phyloP scores from a whole-genome alignment of 1,139 yeast genomes.

The Debaryomyces nepalensis region DNA sequence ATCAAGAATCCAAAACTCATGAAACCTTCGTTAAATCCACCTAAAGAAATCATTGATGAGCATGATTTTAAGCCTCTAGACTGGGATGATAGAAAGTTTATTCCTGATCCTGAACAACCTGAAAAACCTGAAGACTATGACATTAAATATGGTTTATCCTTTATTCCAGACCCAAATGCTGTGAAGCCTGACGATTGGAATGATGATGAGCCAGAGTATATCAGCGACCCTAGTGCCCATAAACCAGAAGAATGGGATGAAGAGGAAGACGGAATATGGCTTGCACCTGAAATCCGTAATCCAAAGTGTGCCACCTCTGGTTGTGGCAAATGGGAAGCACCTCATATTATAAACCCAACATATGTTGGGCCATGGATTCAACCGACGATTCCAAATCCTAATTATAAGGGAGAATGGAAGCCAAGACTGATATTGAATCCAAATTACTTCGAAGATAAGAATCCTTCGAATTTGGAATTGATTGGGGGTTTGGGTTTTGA shows the following conservation, averaged over 20 bases:
- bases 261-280: constrained; percentile 85
- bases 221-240: constrained; percentile 66
- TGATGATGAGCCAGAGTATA: constrained; percentile 59
- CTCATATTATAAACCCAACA: constrained; percentile 65
- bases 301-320: constrained; percentile 74
- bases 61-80: constrained; percentile 68
- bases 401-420: constrained; percentile 79
- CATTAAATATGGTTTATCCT: constrained; percentile 56
- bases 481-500: constrained; percentile 89
- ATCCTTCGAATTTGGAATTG: constrained; percentile 65
- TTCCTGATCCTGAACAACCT: constrained; percentile 67
- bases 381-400: constrained; percentile 71
- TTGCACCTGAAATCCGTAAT: constrained; percentile 68
- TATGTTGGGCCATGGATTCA: constrained; percentile 81
- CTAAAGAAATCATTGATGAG: constrained; percentile 64
- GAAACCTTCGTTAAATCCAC: constrained; percentile 67
- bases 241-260: constrained; percentile 85
- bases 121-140: constrained; percentile 85
- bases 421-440: constrained; percentile 74
- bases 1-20: constrained; percentile 53
- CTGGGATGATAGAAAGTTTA: constrained; percentile 72
- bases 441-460: constrained; percentile 58
- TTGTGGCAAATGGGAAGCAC: constrained; percentile 72
- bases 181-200: constrained; percentile 80
- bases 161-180: constrained; percentile 69